A percentile compares a stretch with the other conserved stretches of the same genome.
phyloP scores from a whole-genome alignment of 345 rosid species.

The Carallia pectinifolia region DNA sequence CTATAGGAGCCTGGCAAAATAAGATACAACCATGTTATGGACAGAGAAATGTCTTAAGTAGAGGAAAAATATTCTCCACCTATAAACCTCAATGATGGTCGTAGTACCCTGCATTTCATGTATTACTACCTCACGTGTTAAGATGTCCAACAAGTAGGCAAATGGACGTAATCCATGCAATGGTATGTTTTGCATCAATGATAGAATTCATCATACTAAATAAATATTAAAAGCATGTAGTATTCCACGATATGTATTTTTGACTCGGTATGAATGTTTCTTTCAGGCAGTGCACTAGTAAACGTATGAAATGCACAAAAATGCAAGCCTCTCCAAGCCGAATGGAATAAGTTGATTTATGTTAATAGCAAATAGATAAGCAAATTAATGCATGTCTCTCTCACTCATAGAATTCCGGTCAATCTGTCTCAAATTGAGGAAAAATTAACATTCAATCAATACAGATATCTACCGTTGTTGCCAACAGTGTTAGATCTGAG shows the following conservation, averaged over 20 bases:
- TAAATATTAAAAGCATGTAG: not conserved
- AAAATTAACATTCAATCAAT: not conserved
- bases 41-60: not conserved
- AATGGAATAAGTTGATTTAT: not conserved
- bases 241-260: not conserved
- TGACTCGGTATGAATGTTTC: not conserved
- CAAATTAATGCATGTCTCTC: not conserved
- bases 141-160: not conserved
- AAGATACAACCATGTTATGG: slow-evolving; percentile 10
- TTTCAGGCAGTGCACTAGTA: not conserved
- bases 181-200: not conserved
- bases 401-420: not conserved
- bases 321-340: too few relatives aligned
- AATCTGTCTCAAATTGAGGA: not conserved
- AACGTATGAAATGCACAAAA: too few relatives aligned
- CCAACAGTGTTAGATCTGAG: not conserved
- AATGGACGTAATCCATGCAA: not conserved
- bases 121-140: not conserved
- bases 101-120: not conserved
- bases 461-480: not conserved
- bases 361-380: not conserved
- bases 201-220: not conserved
- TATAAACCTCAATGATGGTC: not conserved
- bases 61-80: not conserved
- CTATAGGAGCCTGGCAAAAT: slow-evolving; percentile 75